A percentile compares a stretch with the other conserved stretches of the same genome.
phyloP scores from a whole-genome alignment of 2,329 filamentous ascomycete genomes.

The Metarhizium humberi region DNA sequence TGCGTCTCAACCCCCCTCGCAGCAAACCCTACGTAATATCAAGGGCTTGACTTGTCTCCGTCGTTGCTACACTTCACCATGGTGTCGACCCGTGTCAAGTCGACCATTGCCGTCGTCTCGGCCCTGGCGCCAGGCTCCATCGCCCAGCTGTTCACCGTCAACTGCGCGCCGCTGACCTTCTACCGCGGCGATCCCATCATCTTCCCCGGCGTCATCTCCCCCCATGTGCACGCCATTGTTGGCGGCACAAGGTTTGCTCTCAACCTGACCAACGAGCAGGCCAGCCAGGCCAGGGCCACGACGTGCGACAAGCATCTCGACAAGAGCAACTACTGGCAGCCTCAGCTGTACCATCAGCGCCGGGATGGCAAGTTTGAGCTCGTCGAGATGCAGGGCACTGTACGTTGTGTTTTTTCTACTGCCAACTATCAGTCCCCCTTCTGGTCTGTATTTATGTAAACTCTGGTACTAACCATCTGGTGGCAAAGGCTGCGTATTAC shows the following conservation, averaged over 20 bases:
- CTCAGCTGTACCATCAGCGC: slow-evolving; percentile 41
- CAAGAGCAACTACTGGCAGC: slow-evolving; percentile 61
- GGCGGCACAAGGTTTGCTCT: slow-evolving; percentile 53
- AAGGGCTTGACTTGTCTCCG: not conserved
- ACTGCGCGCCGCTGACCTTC: slow-evolving; percentile 16
- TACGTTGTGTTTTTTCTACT: slow-evolving; percentile 3
- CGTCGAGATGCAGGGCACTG: slow-evolving; percentile 21
- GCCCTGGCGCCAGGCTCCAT: not conserved
- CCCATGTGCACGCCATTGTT: slow-evolving; percentile 52
- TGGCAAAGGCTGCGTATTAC: slow-evolving; percentile 16
- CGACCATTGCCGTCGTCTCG: not conserved
- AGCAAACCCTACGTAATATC: not conserved
- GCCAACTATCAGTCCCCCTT: no score
- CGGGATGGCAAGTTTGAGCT: slow-evolving; percentile 45
- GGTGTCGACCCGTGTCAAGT: not conserved
- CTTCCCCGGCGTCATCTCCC: slow-evolving; percentile 39
- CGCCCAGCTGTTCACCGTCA: slow-evolving; percentile 18
- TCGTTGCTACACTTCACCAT: not conserved
- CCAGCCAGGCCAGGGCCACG: slow-evolving; percentile 49
- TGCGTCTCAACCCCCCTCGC: no score
- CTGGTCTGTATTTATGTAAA: no score
- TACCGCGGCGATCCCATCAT: slow-evolving; percentile 52
- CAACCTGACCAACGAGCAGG: slow-evolving; percentile 40
- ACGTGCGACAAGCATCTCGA: slow-evolving; percentile 55
- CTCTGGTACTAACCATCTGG: not conserved